Conservation (phyloP, 2,329 filamentous ascomycete species). For the Cytospora leucostoma region DNA sequence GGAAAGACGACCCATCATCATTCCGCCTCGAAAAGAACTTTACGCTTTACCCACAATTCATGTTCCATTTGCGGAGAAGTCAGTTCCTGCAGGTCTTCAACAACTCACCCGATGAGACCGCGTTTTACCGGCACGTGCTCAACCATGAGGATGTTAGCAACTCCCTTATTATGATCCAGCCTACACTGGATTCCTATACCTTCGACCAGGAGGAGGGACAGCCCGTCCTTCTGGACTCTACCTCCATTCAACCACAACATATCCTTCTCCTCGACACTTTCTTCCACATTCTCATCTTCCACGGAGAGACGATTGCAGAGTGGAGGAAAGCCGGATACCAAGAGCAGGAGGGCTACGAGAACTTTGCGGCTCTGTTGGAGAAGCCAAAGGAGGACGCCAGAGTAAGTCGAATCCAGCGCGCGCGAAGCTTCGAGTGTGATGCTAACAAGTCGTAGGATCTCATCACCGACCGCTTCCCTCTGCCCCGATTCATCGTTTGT, state of each 20-base stretch:
- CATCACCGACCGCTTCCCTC: slow-evolving; percentile 95
- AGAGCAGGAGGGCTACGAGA: slow-evolving; percentile 97
- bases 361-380: slow-evolving; percentile 84
- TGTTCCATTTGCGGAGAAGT: slow-evolving; percentile 97
- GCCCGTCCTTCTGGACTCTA: slow-evolving; percentile 93
- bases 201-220: slow-evolving; percentile 92
- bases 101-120: slow-evolving; percentile 97
- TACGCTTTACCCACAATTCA: slow-evolving; percentile 97
- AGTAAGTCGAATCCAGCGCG: slow-evolving; percentile 53
- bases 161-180: slow-evolving; percentile 98
- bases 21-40: slow-evolving; percentile 99
- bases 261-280: slow-evolving; percentile 96
- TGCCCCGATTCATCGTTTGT: slow-evolving; percentile 97
- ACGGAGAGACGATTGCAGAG: slow-evolving; percentile 95
- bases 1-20: slow-evolving; percentile 96
- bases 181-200: slow-evolving; percentile 94
- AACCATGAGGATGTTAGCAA: slow-evolving; percentile 98
- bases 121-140: slow-evolving; percentile 96
- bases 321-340: slow-evolving; percentile 99
- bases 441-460: slow-evolving; percentile 65
- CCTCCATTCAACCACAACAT: slow-evolving; percentile 91
- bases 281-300: slow-evolving; percentile 99
- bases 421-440: slow-evolving; percentile 11
- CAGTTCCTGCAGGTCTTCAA: slow-evolving; percentile 99
- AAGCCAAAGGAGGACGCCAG: slow-evolving; percentile 96